Evolutionary conservation across 345 rosid species (phyloP), one percentile per base, ranked within the genome.

Genomic region (Syzygium grande): DNA sequence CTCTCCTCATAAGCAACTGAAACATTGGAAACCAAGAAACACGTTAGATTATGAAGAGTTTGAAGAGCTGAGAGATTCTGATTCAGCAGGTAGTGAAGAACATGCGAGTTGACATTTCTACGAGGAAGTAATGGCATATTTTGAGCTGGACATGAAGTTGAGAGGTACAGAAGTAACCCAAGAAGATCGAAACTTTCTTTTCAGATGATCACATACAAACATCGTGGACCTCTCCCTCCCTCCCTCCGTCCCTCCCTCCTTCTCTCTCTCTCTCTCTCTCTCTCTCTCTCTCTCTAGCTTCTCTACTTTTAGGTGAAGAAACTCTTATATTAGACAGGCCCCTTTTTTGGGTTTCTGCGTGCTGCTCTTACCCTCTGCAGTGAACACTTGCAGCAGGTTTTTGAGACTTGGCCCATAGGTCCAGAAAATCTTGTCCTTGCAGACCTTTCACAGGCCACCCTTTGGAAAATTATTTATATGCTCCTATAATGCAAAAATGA

Each of bases 281-380:
- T 61, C 68, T 61, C 43, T 91, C 94, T 89, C 93, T 92, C 87
- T 93, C 91, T 92, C 78, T 56, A 51, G 61, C 59, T 49, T 85
- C 83, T 84, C 92, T 93, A 86, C 97, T 96, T 94, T 91, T 89
- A 88, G 92, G 88, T 84, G 95, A 94, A 95, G 99, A 93, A 96
- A 93, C 92, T 94, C 90, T 86, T 88, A 86, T 89, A 89, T 91
- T 90, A 51, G 54, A 43, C 46, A 43, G 79, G 17, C 5, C 79
- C 46, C 12, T 55, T 25, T 23, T 87, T 23, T 54, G 85, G 41
- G 73, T 34, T 49, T n/a, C 46, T 29, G 9, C 73, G 53, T 86
- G 90, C 88, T 84, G 85, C 86, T 87, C 77, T 88, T 29, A 58
- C 87, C 91, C 89, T 88, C 84, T 51, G 54, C 85, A 54, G 29